Base-by-base conservation (phyloP, 1,139 yeast genomes). In the Yamadazyma buinensis region DNA sequence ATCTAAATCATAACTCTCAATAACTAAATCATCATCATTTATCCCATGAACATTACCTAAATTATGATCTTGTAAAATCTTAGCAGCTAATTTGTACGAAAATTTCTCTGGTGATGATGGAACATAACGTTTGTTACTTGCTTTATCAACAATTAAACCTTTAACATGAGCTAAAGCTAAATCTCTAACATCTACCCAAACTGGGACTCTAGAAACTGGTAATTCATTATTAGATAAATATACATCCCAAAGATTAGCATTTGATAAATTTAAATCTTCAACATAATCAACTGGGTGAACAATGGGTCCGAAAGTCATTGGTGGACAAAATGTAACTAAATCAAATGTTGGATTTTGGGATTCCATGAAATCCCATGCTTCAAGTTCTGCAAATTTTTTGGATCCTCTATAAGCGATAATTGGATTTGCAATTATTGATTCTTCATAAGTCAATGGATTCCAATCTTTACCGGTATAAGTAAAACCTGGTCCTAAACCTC, bases 231-330 rank as follows among this genome's bases (percentile, higher is more conserved):
- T 7, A 4, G 34, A 42, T 15, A 37, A 30, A 21, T 44, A 42
- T 18, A 43, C 37, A 3, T 40, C 39, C 48, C 48, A 45, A 3
- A 46, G 28, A 15, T 22, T 46, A 6, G 51, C 53, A 32, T 52
- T 56, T 23, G 65, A 51, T 15, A 39, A 47, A 42, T 29, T 54
- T 52, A 37, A 62, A 44, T 40, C 56, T 35, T 52, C 47, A 9
- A 43, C 49, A 24, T 9, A 32, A n/a, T 40, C 59, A 23, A 55
- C 57, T 5, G 48, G 47, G 36, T 57, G 63, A 2, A 67, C 62
- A 39, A 67, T 70, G 0, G 73, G 72, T 0, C 74, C 75, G 45
- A 67, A 63, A 1, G 74, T 76, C 48, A 59, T 72, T n/a, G 67
- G 67, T 14, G 82, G 81, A 42, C 67, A 67, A 13, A 77, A 64